Evolutionary conservation across 2,329 filamentous ascomycete genomes (phyloP).

Genomic region (Anthostomella pinea): DNA sequence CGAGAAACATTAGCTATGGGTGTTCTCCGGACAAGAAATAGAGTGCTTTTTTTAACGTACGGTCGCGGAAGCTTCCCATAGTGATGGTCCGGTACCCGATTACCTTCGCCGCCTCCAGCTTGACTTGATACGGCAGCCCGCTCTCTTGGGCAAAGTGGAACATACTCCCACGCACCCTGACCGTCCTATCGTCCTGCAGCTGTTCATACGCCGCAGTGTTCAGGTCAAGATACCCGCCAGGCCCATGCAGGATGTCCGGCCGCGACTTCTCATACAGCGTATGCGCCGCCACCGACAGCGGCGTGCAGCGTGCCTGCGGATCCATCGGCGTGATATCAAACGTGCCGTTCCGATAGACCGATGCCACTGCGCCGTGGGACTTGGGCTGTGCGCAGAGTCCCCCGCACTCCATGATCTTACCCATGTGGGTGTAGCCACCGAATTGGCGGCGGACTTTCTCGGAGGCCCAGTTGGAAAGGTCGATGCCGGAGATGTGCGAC

Average conservation of each 20-base stretch:
- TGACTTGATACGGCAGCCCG: conserved; percentile 41
- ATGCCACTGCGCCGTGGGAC: conserved; percentile 38
- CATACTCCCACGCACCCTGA: conserved; percentile 38
- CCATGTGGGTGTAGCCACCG: conserved; percentile 48
- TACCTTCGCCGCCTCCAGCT: conserved; percentile 45
- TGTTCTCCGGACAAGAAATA: background rate
- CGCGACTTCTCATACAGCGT: conserved; percentile 53
- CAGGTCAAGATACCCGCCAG: conserved; percentile 47
- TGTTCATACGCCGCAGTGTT: conserved; percentile 41
- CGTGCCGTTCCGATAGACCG: conserved; percentile 37
- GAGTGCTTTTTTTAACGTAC: conserved; percentile 12
- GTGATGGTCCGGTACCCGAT: conserved; percentile 44
- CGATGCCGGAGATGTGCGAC: conserved; percentile 23
- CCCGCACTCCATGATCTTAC: conserved; percentile 55
- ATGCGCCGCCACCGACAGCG: conserved; percentile 49
- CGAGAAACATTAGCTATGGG: conserved; percentile 1
- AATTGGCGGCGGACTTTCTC: conserved; percentile 13
- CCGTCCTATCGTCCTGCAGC: conserved; percentile 36
- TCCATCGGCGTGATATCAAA: conserved; percentile 47
- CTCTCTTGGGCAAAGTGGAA: conserved; percentile 32
- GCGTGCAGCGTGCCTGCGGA: conserved; percentile 41
- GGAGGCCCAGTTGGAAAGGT: conserved; percentile 7
- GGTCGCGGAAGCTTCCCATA: conserved; percentile 45
- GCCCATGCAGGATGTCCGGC: conserved; percentile 48
- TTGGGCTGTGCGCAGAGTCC: conserved; percentile 47